These are phyloP conservation scores for Wallacemonas sp. DNA, from an alignment of 208 protist species.

Conservation along the genomic window DNA sequence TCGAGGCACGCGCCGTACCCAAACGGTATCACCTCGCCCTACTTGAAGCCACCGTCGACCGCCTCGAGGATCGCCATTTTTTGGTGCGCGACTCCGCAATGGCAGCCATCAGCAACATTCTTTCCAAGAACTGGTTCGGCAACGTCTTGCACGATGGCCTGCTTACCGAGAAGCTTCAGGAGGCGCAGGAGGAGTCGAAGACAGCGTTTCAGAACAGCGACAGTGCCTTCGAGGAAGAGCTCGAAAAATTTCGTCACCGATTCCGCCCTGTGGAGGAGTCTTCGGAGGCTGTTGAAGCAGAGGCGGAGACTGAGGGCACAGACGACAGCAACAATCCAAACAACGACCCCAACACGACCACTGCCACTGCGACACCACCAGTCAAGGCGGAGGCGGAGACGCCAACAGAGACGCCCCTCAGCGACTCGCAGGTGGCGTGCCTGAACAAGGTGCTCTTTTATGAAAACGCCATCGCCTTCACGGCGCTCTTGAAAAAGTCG, in stretches of 20 bases:
- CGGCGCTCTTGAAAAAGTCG: conserved; percentile 61
- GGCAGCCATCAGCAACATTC: conserved; percentile 56
- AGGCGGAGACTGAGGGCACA: conserved; percentile 18
- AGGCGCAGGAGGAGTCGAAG: conserved; percentile 31
- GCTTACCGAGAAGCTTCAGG: conserved; percentile 50
- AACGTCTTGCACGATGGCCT: conserved; percentile 65
- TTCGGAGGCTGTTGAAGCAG: conserved; percentile 23
- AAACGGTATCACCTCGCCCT: conserved; percentile 74
- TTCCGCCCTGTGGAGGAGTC: conserved; percentile 46
- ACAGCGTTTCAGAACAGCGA: conserved; percentile 33
- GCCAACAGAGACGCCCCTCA: conserved; percentile 20
- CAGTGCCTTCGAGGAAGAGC: conserved; percentile 26
- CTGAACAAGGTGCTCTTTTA: conserved; percentile 81
- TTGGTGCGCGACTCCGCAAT: conserved; percentile 85
- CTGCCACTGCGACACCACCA: not conserved
- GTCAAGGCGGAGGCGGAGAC: not conserved
- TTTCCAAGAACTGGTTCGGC: conserved; percentile 87
- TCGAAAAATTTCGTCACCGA: conserved; percentile 31
- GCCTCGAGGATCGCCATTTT: conserved; percentile 86
- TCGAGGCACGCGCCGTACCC: conserved; percentile 73
- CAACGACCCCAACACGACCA: not conserved
- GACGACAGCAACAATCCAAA: conserved; percentile 5
- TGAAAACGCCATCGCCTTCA: conserved; percentile 71
- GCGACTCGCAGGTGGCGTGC: conserved; percentile 49
- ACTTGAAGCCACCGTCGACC: conserved; percentile 62